These are phyloP conservation scores for Solanum lycopersicoides DNA, from an alignment of 257 asterid genomes.

Conservation along the genomic window DNA sequence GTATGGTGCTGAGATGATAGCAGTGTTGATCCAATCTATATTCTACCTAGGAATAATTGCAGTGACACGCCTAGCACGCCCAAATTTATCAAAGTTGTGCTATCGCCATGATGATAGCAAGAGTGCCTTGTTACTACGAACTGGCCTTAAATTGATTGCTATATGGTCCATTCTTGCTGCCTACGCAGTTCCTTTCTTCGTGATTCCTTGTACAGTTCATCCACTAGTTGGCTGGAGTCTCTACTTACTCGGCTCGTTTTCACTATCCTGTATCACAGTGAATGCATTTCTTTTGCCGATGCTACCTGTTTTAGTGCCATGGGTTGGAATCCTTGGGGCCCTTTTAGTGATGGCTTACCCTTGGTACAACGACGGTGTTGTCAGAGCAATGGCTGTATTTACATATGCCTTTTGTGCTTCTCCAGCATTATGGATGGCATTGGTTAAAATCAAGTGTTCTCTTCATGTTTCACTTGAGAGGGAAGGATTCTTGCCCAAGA, in stretches of 20 bases:
- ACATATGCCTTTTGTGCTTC: conserved; percentile 55
- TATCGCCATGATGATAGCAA: conserved; percentile 43
- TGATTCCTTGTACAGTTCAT: conserved; percentile 52
- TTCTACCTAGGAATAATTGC: conserved; percentile 50
- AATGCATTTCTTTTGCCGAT: conserved; percentile 46
- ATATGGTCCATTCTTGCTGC: conserved; percentile 53
- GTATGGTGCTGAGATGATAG: conserved; percentile 50
- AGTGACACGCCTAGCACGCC: conserved; percentile 55
- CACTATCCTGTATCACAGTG: conserved; percentile 30
- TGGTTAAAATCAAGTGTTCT: conserved; percentile 31
- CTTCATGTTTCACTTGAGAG: conserved; percentile 43
- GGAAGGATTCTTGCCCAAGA: conserved; percentile 50
- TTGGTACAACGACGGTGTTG: conserved; percentile 48
- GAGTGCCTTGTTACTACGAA: conserved; percentile 29
- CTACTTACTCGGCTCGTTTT: conserved; percentile 46
- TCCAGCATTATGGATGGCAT: conserved; percentile 36
- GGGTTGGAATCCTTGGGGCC: conserved; percentile 41
- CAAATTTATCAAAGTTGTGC: conserved; percentile 43
- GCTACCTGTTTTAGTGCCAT: conserved; percentile 40
- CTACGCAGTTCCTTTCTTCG: conserved; percentile 38
- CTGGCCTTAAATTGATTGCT: conserved; percentile 48
- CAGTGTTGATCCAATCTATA: conserved; percentile 31
- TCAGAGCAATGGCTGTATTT: conserved; percentile 54
- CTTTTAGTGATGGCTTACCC: conserved; percentile 67
- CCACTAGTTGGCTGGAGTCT: conserved; percentile 65